Evolutionary conservation across 2,329 filamentous ascomycete species (phyloP).

Genomic region (Aspergillus bombycis): DNA sequence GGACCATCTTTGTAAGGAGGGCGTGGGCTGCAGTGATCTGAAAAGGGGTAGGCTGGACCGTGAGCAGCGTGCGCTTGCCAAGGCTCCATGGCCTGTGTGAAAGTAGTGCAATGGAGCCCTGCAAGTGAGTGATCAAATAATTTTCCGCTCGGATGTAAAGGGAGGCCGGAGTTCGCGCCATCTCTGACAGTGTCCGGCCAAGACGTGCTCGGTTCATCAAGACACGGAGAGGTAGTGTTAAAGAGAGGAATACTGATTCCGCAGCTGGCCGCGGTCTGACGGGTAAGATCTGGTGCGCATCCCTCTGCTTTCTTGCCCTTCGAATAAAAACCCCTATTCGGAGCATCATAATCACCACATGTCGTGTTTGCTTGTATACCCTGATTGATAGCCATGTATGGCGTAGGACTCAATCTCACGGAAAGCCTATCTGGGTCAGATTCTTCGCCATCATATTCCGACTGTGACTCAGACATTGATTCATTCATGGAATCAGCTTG

Average conservation of each 20-base stretch:
- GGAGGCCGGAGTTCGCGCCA: background rate
- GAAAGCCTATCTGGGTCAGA: constrained; percentile 10
- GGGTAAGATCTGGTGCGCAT: background rate
- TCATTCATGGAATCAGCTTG: constrained; percentile 15
- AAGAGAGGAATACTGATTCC: background rate
- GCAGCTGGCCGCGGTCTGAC: background rate
- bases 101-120: constrained; percentile 4
- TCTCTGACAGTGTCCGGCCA: background rate
- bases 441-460: constrained; percentile 10
- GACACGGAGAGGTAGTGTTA: background rate
- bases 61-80: constrained; percentile 1
- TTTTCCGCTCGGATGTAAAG: constrained; percentile 8
- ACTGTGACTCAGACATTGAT: constrained; percentile 6
- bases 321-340: background rate
- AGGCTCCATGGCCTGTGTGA: background rate
- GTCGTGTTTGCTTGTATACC: background rate
- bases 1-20: constrained; percentile 27
- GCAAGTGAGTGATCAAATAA: constrained; percentile 12
- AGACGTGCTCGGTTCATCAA: background rate
- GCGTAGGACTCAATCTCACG: constrained; percentile 3
- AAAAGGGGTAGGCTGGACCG: background rate
- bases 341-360: background rate
- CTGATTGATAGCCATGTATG: constrained; percentile 1
- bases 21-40: background rate
- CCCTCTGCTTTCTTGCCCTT: background rate